A percentile compares a stretch with the other conserved stretches of the same genome.
Conservation (phyloP, 345 rosid genomes). For the Reutealis trisperma region DNA sequence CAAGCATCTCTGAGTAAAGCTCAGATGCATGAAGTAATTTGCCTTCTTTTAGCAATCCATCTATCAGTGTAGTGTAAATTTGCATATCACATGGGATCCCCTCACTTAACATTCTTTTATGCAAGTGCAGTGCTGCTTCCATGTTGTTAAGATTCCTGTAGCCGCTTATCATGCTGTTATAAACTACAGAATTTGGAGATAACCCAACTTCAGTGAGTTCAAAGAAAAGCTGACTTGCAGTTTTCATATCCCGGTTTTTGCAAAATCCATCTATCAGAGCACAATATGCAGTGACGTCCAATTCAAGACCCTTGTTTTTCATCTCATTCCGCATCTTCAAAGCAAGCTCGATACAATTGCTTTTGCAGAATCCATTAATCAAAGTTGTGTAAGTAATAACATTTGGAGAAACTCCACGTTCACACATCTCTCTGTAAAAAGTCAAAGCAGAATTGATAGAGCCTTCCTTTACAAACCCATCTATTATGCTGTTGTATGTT, state of each 20-base stretch:
- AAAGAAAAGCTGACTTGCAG: slow-evolving; percentile 46
- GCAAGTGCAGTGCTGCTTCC: slow-evolving; percentile 62
- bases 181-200: slow-evolving; percentile 53
- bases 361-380: slow-evolving; percentile 65
- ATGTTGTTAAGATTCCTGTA: slow-evolving; percentile 58
- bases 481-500: slow-evolving; percentile 63
- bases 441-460: slow-evolving; percentile 48
- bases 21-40: slow-evolving; percentile 55
- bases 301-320: slow-evolving; percentile 51
- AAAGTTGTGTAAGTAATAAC: slow-evolving; percentile 66
- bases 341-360: slow-evolving; percentile 48
- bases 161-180: slow-evolving; percentile 68
- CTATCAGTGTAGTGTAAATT: slow-evolving; percentile 72
- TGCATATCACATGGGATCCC: slow-evolving; percentile 54
- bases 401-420: slow-evolving; percentile 55
- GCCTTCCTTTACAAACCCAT: slow-evolving; percentile 69
- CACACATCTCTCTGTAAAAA: slow-evolving; percentile 55
- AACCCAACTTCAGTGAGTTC: slow-evolving; percentile 67
- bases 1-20: slow-evolving; percentile 68
- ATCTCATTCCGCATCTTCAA: slow-evolving; percentile 52
- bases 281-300: slow-evolving; percentile 54
- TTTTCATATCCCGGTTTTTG: slow-evolving; percentile 56
- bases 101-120: slow-evolving; percentile 58
- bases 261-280: slow-evolving; percentile 66
- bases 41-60: slow-evolving; percentile 65